Evolutionary conservation across 495 filamentous ascomycete species (phyloP).

Genomic region (Amniculicola lignicola): DNA sequence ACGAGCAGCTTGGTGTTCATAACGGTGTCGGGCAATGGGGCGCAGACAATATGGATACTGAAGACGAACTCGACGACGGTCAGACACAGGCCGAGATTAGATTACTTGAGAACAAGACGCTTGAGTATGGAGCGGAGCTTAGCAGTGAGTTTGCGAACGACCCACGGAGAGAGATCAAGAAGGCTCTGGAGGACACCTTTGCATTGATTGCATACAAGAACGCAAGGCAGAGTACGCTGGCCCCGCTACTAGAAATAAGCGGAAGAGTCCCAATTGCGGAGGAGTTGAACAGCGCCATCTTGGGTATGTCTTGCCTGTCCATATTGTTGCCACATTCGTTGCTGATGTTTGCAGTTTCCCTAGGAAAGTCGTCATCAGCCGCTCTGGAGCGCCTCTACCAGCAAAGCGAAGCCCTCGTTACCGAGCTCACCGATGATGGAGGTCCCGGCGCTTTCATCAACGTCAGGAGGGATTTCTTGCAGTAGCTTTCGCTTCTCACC

Average conservation of each 20-base stretch:
- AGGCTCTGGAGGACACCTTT: conserved; percentile 80
- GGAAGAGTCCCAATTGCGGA: conserved; percentile 82
- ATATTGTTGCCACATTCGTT: conserved; percentile 1
- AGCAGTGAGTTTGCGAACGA: conserved; percentile 72
- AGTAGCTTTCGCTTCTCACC: too few species aligned
- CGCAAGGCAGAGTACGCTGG: conserved; percentile 67
- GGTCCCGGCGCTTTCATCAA: conserved; percentile 87
- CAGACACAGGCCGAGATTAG: conserved; percentile 49
- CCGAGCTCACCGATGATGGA: conserved; percentile 76
- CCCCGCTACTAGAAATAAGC: conserved; percentile 72
- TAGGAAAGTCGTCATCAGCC: conserved; percentile 84
- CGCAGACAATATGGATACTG: conserved; percentile 54
- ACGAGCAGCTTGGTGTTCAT: conserved; percentile 52
- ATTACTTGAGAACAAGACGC: conserved; percentile 61
- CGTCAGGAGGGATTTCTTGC: conserved; percentile 45
- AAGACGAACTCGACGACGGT: conserved; percentile 31
- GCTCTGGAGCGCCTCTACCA: conserved; percentile 83
- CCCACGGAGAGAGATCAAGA: conserved; percentile 61
- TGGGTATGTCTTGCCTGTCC: conserved; percentile 57
- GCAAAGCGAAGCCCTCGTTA: conserved; percentile 81
- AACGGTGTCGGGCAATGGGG: conserved; percentile 37
- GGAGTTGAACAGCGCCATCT: conserved; percentile 89
- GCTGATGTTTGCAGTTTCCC: conserved; percentile 59
- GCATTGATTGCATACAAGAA: conserved; percentile 84
- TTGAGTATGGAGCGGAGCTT: conserved; percentile 78